Base-by-base conservation (phyloP, 192 early-diverging fungal genomes). In the Linnemannia exigua region DNA sequence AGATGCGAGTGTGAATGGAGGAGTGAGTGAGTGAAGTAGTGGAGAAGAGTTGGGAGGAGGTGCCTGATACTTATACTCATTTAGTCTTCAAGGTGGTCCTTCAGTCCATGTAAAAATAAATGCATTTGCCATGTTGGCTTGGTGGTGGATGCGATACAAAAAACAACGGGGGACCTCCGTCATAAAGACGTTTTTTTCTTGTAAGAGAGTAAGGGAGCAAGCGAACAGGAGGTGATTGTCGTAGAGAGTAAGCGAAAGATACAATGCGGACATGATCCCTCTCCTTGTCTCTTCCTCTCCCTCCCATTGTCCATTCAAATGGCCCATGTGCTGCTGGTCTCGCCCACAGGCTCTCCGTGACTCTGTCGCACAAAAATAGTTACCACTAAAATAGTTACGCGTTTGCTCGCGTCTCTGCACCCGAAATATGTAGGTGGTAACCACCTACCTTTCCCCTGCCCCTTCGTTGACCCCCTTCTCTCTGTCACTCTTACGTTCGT, bases 301-400 rank as follows among this genome's bases (percentile, higher is more conserved):
- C 41, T 3, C 41, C 9, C 41, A 9, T 44, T 44, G 9, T 44
- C 20, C 58, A 61, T 25, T 31, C 11, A 61, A 14, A 9, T 31
- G 3, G 58, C 58, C 28, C 58, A 5, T 63, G n/a, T n/a, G 31
- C 28, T 63, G 58, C 58, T 1, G 15, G 28, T 63, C 58, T 33
- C 9, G 15, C 11, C 22, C 58, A 8, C 54, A 11, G 54, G n/a
- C 54, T 61, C 9, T 25, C 54, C 25, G 28, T 63, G 25, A 25
- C 28, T 25, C 54, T 28, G 28, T 63, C 58, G 58, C 28, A 63
- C 58, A 63, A 63, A 63, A 63, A 63, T 63, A 61, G 54, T 61
- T 12, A 25, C 51, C 28, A 63, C 58, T 31, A 63, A 63, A 63
- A 63, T 63, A 61, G 54, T 61, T 12, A 25, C n/a, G n/a, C n/a